Percentiles rank a stretch among this genome's conserved stretches.
Evolutionary conservation across 768 basidiomycete species (phyloP).

Genomic region (Neoboletus brunneissimus): DNA sequence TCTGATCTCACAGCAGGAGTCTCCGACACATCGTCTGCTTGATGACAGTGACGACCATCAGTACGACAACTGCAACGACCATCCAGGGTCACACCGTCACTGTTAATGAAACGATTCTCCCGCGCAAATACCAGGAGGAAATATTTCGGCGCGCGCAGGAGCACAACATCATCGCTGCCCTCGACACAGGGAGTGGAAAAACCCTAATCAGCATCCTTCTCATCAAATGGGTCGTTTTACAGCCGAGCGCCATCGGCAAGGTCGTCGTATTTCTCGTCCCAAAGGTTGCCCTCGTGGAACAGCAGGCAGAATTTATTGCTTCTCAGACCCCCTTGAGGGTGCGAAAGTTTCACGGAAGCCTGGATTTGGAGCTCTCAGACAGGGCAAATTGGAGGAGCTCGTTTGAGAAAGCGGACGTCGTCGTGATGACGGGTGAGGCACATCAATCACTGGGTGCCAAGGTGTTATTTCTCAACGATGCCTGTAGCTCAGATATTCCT

Average conservation of each 20-base stretch:
- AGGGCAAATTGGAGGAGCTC: conserved; percentile 60
- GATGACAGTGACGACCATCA: conserved; percentile 25
- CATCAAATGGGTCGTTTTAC: conserved; percentile 69
- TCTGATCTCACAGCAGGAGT: conserved; percentile 10
- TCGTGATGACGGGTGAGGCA: conserved; percentile 78
- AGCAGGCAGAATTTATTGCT: conserved; percentile 68
- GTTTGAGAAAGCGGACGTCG: conserved; percentile 64
- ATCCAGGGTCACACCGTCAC: conserved; percentile 24
- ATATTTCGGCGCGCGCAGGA: conserved; percentile 51
- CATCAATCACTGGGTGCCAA: not conserved
- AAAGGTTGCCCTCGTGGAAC: conserved; percentile 80
- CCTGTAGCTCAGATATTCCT: conserved; percentile 74
- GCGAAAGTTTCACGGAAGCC: conserved; percentile 63
- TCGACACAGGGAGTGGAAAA: conserved; percentile 62
- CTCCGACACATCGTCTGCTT: conserved; percentile 17
- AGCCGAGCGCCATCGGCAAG: conserved; percentile 50
- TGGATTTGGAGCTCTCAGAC: conserved; percentile 71
- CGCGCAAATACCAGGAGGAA: conserved; percentile 54
- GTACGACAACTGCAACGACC: conserved; percentile 20
- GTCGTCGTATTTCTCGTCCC: conserved; percentile 81
- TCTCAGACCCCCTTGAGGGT: conserved; percentile 66
- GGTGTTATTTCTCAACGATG: conserved; percentile 2
- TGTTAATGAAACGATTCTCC: conserved; percentile 40
- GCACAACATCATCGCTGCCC: conserved; percentile 54
- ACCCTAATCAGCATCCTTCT: conserved; percentile 60